These are phyloP conservation scores for Bruguiera gymnorhiza DNA, from an alignment of 345 rosid genomes.

Conservation along the genomic window DNA sequence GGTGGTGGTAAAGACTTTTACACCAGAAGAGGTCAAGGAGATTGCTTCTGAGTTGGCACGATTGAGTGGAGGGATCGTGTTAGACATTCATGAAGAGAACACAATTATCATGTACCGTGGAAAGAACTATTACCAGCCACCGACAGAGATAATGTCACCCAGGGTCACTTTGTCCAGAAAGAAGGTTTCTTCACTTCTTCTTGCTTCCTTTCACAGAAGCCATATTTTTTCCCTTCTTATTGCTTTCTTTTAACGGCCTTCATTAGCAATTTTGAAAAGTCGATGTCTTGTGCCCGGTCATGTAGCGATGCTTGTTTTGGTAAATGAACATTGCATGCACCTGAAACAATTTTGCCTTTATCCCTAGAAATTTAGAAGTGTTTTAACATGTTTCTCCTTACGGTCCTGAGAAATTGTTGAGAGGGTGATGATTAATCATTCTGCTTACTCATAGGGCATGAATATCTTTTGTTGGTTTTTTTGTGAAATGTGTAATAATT, in stretches of 20 bases:
- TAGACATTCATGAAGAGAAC: constrained; percentile 75
- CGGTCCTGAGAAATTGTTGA: neutral
- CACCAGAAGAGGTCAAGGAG: constrained; percentile 83
- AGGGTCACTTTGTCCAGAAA: constrained; percentile 78
- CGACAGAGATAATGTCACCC: constrained; percentile 94
- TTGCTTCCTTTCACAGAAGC: neutral
- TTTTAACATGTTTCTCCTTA: neutral
- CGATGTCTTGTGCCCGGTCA: no score
- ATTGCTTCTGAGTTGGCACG: constrained; percentile 81
- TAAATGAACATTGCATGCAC: neutral
- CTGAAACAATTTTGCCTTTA: neutral
- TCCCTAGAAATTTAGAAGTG: neutral
- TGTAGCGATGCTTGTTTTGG: neutral
- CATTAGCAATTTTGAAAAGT: no score
- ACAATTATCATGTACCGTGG: constrained; percentile 91
- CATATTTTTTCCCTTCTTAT: neutral
- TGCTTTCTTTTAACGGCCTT: no score
- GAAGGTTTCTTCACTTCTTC: constrained; percentile 44
- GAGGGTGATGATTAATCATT: neutral
- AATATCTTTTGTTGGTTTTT: neutral
- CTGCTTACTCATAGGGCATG: neutral
- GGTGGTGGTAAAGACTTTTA: constrained; percentile 81
- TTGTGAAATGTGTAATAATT: no score
- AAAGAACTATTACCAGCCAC: constrained; percentile 89
- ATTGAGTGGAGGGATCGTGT: constrained; percentile 84